Percentiles rank a stretch among this genome's conserved stretches.
These are phyloP conservation scores for Saccharomyces hybrid DNA, from an alignment of 1,139 yeast species.

Conservation along the genomic window DNA sequence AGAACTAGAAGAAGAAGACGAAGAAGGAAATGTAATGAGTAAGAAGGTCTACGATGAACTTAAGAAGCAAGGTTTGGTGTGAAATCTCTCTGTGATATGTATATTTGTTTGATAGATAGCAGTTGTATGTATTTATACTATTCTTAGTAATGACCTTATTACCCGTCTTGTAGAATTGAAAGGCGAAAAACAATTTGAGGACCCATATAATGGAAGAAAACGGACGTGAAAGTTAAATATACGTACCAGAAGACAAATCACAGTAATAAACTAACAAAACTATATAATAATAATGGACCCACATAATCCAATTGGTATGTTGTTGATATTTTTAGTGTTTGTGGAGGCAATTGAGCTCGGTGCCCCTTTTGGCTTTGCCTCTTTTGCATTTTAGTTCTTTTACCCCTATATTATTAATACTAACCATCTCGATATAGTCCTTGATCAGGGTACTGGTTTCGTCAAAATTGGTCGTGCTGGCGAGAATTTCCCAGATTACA, in stretches of 20 bases:
- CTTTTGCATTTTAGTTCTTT: background rate
- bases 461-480: constrained; percentile 95
- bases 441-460: constrained; percentile 99
- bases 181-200: background rate
- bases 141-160: background rate
- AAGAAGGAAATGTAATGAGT: constrained; percentile 87
- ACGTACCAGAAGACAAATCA: background rate
- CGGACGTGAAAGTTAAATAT: background rate
- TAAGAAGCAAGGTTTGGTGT: constrained; percentile 73
- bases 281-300: constrained; percentile 25
- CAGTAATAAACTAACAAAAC: background rate
- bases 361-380: background rate
- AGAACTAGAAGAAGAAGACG: constrained; percentile 80
- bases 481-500: constrained; percentile 92
- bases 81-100: background rate
- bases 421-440: constrained; percentile 41
- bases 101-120: background rate
- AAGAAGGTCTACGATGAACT: constrained; percentile 74
- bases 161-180: background rate
- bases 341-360: background rate
- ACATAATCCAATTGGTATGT: constrained; percentile 32
- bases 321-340: background rate
- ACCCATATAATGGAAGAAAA: background rate
- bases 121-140: background rate
- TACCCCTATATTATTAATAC: background rate